These are phyloP conservation scores for Geotrichum europaeum DNA, from an alignment of 1,139 yeast genomes.

Conservation along the genomic window DNA sequence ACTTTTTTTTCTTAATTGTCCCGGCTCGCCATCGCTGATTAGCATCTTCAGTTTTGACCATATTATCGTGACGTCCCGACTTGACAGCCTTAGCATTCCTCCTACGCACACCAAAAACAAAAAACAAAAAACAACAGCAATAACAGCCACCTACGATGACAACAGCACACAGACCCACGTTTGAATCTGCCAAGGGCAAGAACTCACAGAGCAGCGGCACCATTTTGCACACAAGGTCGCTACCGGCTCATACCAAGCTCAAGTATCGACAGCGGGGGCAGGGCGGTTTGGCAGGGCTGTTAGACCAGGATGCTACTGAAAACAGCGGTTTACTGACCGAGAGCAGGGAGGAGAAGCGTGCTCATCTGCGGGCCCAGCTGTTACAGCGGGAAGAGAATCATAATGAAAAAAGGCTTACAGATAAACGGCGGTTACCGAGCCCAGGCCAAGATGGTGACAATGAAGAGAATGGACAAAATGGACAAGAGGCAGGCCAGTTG, in stretches of 20 bases:
- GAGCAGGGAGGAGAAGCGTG: constrained; percentile 1
- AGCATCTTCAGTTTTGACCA: background rate
- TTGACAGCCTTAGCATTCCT: background rate
- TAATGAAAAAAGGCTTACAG: constrained; percentile 6
- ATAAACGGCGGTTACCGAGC: constrained; percentile 1
- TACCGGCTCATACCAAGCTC: constrained; percentile 65
- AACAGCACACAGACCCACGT: constrained; percentile 83
- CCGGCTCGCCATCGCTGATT: background rate
- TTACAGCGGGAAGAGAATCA: constrained; percentile 10
- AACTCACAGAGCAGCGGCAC: constrained; percentile 39
- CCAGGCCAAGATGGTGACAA: constrained; percentile 22
- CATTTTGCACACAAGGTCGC: constrained; percentile 59
- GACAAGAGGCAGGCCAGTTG: constrained; percentile 12
- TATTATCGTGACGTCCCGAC: background rate
- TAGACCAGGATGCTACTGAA: background rate
- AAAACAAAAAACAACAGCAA: background rate
- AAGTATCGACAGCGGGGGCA: constrained; percentile 49
- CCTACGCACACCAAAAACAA: background rate
- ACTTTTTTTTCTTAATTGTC: background rate
- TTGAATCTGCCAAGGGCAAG: constrained; percentile 78
- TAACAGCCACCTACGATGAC: constrained; percentile 46
- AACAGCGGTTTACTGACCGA: background rate
- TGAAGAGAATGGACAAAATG: constrained; percentile 21
- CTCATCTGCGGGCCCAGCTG: constrained; percentile 7
- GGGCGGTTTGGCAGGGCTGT: constrained; percentile 26